Percentiles rank a stretch among this genome's conserved stretches.
Evolutionary conservation across 371 early-diverging fungal genomes (phyloP).

Genomic region (Mucor circinelloides): DNA sequence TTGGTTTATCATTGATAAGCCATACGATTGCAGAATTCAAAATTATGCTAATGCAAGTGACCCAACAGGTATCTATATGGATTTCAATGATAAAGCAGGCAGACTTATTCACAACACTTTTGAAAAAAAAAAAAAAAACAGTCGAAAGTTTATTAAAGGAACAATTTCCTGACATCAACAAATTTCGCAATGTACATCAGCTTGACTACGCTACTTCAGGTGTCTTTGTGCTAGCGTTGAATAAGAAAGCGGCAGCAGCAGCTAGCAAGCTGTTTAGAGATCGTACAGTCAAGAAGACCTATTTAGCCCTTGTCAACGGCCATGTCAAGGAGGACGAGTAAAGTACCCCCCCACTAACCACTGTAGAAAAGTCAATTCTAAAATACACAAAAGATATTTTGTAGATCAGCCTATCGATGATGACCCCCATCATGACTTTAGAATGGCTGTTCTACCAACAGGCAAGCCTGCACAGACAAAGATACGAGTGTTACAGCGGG

Average conservation of each 20-base stretch:
- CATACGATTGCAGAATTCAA: constrained; percentile 34
- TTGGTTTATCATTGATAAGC: constrained; percentile 33
- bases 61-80: constrained; percentile 17
- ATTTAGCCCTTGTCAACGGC: constrained; percentile 49
- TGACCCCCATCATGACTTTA: constrained; percentile 40
- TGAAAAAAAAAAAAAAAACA: constrained; percentile 2
- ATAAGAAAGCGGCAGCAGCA: constrained; percentile 32
- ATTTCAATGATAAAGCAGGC: neutral
- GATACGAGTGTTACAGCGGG: constrained; percentile 30
- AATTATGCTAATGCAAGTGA: constrained; percentile 11
- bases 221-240: constrained; percentile 41
- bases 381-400: constrained; percentile 1
- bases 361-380: neutral
- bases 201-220: constrained; percentile 49
- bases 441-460: constrained; percentile 32
- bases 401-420: constrained; percentile 39
- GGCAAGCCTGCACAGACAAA: constrained; percentile 43
- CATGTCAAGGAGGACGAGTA: constrained; percentile 38
- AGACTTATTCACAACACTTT: neutral
- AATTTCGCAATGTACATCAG: constrained; percentile 46
- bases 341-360: neutral
- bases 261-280: constrained; percentile 39
- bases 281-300: constrained; percentile 44
- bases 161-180: constrained; percentile 26
- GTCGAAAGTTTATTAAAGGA: constrained; percentile 25